Evolutionary conservation across 306 rosid species (phyloP).

Genomic region (Gastrolobium bilobum): DNA sequence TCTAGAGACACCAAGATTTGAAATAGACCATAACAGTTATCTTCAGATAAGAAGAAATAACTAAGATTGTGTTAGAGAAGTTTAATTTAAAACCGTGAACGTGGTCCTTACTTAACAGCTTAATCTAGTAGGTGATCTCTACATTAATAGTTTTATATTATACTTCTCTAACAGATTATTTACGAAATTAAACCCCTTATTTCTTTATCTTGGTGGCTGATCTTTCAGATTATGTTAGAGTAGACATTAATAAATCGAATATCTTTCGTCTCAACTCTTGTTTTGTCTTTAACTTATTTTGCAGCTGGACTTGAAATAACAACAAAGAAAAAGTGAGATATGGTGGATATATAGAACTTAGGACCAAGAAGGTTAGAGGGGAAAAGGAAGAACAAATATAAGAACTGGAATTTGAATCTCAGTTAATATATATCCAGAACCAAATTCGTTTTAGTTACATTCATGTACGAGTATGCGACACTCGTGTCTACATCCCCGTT

Average conservation of each 20-base stretch:
- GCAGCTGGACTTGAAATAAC: background rate
- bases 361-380: background rate
- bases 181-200: conserved; percentile 1
- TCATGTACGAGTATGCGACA: background rate
- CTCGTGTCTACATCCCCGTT: background rate
- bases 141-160: no score
- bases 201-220: background rate
- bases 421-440: background rate
- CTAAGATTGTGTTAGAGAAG: background rate
- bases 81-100: no score
- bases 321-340: background rate
- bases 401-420: background rate
- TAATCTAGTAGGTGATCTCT: no score
- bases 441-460: background rate
- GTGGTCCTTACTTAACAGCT: no score
- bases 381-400: background rate
- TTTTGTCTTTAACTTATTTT: background rate
- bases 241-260: background rate
- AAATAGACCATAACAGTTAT: background rate
- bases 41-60: background rate
- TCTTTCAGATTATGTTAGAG: background rate
- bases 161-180: background rate
- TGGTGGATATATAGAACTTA: background rate
- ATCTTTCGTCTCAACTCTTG: conserved; percentile 3
- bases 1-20: conserved; percentile 7